A percentile compares a stretch with the other conserved stretches of the same genome.
Conservation (phyloP, 495 filamentous ascomycete genomes). For the Tuber brumale region DNA sequence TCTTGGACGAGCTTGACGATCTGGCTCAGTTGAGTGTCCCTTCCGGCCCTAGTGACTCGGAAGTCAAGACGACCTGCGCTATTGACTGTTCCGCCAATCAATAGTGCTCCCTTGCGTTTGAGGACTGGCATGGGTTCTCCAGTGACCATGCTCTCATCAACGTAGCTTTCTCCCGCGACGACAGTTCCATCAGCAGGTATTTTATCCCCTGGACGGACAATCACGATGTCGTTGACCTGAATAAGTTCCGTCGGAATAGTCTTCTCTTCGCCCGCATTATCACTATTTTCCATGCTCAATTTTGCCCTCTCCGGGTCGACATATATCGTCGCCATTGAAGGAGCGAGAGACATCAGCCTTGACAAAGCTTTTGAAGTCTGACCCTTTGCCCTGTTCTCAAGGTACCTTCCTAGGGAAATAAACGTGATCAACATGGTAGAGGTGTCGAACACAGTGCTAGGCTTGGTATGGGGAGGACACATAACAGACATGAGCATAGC, state of each 20-base stretch:
- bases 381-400: slow-evolving; percentile 94
- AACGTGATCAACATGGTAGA: slow-evolving; percentile 99
- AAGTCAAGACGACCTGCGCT: slow-evolving; percentile 87
- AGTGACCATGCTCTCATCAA: slow-evolving; percentile 98
- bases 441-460: slow-evolving; percentile 89
- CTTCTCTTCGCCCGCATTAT: slow-evolving; percentile 64
- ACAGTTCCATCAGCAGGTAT: slow-evolving; percentile 89
- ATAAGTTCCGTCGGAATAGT: slow-evolving; percentile 89
- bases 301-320: slow-evolving; percentile 86
- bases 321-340: slow-evolving; percentile 96
- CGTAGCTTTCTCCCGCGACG: slow-evolving; percentile 80
- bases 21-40: slow-evolving; percentile 93
- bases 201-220: slow-evolving; percentile 91
- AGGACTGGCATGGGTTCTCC: slow-evolving; percentile 90
- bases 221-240: slow-evolving; percentile 86
- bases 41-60: slow-evolving; percentile 82
- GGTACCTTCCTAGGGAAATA: slow-evolving; percentile 80
- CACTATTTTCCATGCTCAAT: slow-evolving; percentile 35
- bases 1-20: slow-evolving; percentile 96
- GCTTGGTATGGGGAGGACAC: slow-evolving; percentile 61
- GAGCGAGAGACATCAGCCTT: slow-evolving; percentile 89
- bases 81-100: slow-evolving; percentile 97
- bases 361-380: slow-evolving; percentile 93
- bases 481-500: slow-evolving; percentile 78
- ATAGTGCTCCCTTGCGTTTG: slow-evolving; percentile 67